These are phyloP conservation scores for Pilatotrama ljubarskyi DNA, from an alignment of 768 basidiomycete genomes.

Conservation along the genomic window DNA sequence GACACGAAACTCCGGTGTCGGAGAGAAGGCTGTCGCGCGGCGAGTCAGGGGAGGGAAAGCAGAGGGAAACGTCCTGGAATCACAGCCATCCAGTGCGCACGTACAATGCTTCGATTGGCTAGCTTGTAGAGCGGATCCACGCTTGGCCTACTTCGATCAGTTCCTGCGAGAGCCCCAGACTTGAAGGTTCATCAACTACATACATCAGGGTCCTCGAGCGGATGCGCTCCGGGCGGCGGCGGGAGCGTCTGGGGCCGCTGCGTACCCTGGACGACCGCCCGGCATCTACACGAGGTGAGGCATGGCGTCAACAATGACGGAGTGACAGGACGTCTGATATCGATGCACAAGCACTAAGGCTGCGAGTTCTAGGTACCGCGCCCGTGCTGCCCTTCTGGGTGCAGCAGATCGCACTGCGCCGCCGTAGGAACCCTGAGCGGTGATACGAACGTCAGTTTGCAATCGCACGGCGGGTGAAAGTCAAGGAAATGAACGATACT, in stretches of 20 bases:
- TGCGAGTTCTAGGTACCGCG: neutral
- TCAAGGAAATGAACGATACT: neutral
- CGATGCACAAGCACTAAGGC: neutral
- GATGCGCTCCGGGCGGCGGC: slow-evolving; percentile 7
- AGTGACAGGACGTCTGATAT: slow-evolving; percentile 1
- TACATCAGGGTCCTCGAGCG: slow-evolving; percentile 14
- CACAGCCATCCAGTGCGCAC: slow-evolving; percentile 9
- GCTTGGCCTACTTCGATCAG: slow-evolving; percentile 16
- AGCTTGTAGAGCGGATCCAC: slow-evolving; percentile 18
- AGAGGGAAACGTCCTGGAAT: neutral
- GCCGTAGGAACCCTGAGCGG: neutral
- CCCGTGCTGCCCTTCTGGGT: neutral
- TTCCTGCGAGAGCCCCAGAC: neutral
- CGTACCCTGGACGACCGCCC: slow-evolving; percentile 1
- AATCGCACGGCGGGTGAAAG: neutral
- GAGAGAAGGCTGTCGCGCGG: slow-evolving; percentile 16
- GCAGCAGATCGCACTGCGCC: slow-evolving; percentile 6
- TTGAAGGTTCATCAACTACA: slow-evolving; percentile 8
- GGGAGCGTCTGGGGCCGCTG: slow-evolving; percentile 2
- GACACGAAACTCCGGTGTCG: slow-evolving; percentile 10
- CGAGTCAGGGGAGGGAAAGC: slow-evolving; percentile 9
- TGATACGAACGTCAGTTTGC: neutral
- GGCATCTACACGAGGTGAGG: slow-evolving; percentile 15
- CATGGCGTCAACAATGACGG: slow-evolving; percentile 19
- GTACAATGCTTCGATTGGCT: slow-evolving; percentile 14